These are phyloP conservation scores for Lipomyces orientalis DNA, from an alignment of 805 yeast species.

Conservation along the genomic window DNA sequence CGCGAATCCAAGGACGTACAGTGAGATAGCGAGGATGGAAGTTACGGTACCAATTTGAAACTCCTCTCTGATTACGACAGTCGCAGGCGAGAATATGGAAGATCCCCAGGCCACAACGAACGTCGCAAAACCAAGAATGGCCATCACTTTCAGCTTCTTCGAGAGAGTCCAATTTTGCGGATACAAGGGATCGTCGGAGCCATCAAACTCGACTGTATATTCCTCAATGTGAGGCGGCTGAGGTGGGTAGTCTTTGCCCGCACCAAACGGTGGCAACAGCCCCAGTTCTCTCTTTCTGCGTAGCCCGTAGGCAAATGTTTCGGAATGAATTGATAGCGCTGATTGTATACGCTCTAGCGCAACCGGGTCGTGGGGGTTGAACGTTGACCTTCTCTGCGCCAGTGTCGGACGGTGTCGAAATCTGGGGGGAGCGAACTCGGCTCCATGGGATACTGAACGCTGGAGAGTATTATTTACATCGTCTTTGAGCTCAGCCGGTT, in stretches of 20 bases:
- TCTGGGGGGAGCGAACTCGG: not conserved
- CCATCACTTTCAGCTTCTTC: conserved; percentile 54
- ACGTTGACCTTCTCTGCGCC: not conserved
- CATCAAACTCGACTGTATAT: conserved; percentile 75
- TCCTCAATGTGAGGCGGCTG: conserved; percentile 29
- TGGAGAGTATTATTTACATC: not conserved
- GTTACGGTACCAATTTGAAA: conserved; percentile 69
- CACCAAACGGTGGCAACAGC: conserved; percentile 14
- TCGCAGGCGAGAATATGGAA: conserved; percentile 73
- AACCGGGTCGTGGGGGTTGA: conserved; percentile 16
- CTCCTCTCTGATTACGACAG: conserved; percentile 49
- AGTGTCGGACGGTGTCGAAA: not conserved
- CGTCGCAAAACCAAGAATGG: conserved; percentile 55
- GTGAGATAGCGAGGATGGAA: conserved; percentile 72
- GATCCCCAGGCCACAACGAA: conserved; percentile 73
- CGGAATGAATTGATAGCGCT: conserved; percentile 25
- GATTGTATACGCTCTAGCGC: conserved; percentile 23
- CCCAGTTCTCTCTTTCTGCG: conserved; percentile 4
- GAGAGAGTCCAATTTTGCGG: conserved; percentile 78
- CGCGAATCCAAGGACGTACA: conserved; percentile 83
- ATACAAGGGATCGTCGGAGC: conserved; percentile 76
- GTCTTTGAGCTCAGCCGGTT: not conserved
- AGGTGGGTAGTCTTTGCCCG: conserved; percentile 12
- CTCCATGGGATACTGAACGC: not conserved
- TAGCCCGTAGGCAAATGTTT: conserved; percentile 14